These are phyloP conservation scores for Kuraishia hungarica DNA, from an alignment of 805 yeast species.

Conservation along the genomic window DNA sequence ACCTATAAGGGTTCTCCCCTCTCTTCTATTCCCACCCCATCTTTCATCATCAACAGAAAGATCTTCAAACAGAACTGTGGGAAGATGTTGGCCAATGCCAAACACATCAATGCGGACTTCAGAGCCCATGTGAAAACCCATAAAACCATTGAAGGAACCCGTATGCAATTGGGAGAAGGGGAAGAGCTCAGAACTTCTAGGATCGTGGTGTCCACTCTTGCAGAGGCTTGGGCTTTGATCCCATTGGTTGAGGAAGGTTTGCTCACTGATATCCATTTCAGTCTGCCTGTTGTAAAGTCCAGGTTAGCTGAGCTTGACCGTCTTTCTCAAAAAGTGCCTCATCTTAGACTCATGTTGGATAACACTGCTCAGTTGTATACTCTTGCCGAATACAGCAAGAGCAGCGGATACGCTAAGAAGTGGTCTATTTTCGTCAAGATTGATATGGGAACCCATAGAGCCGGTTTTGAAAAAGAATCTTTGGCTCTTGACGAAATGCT, in stretches of 20 bases:
- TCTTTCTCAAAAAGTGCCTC: slow-evolving; percentile 30
- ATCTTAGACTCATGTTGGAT: slow-evolving; percentile 54
- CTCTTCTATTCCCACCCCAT: slow-evolving; percentile 44
- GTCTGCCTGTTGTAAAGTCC: slow-evolving; percentile 49
- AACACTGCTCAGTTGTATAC: slow-evolving; percentile 44
- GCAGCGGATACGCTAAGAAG: slow-evolving; percentile 17
- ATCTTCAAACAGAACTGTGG: slow-evolving; percentile 35
- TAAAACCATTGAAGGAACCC: slow-evolving; percentile 54
- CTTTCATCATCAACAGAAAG: slow-evolving; percentile 37
- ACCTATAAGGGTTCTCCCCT: slow-evolving; percentile 33
- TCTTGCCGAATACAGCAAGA: slow-evolving; percentile 25
- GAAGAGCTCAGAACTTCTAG: slow-evolving; percentile 28
- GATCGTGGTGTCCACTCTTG: slow-evolving; percentile 60
- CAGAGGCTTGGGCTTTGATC: slow-evolving; percentile 51
- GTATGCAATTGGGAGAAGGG: slow-evolving; percentile 31
- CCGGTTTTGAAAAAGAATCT: slow-evolving; percentile 38
- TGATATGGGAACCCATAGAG: slow-evolving; percentile 65
- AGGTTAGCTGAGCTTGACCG: slow-evolving; percentile 37
- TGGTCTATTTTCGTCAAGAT: slow-evolving; percentile 67
- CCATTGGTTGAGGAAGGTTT: slow-evolving; percentile 18
- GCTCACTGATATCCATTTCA: slow-evolving; percentile 41
- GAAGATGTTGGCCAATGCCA: slow-evolving; percentile 39
- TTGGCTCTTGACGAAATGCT: slow-evolving; percentile 25
- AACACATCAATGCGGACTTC: slow-evolving; percentile 30
- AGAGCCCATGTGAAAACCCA: slow-evolving; percentile 75